Evolutionary conservation across 208 protist species (phyloP).

Genomic region (Acanthamoeba rhysodes): DNA sequence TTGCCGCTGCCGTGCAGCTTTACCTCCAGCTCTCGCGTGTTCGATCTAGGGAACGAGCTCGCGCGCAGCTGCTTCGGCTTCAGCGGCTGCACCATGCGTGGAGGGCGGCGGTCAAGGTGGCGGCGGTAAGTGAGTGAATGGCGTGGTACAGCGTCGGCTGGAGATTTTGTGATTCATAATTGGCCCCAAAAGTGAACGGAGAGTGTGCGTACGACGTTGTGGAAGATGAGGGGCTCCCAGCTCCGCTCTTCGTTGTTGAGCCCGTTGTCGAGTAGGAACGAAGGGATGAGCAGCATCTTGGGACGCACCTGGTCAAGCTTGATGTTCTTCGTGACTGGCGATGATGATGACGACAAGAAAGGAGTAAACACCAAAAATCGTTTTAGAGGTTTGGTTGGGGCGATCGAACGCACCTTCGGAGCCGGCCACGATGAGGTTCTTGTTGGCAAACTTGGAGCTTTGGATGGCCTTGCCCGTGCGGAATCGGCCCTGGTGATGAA

Average conservation of each 20-base stretch:
- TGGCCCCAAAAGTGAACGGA: not conserved
- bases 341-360: not conserved
- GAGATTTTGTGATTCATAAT: not conserved
- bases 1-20: constrained; percentile 48
- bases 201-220: constrained; percentile 46
- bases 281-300: constrained; percentile 60
- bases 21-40: constrained; percentile 19
- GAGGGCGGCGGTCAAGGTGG: not conserved
- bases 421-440: constrained; percentile 50
- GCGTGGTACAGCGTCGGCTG: not conserved
- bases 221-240: constrained; percentile 73
- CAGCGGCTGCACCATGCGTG: not conserved
- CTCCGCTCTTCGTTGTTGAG: constrained; percentile 59
- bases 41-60: not conserved
- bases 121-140: not conserved
- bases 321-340: constrained; percentile 50
- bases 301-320: constrained; percentile 5
- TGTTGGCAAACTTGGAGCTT: constrained; percentile 70
- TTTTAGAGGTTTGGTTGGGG: not conserved
- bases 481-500: not conserved
- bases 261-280: constrained; percentile 64
- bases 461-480: constrained; percentile 67
- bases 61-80: not conserved
- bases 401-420: not conserved
- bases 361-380: not conserved